Base-by-base conservation (phyloP, 176 grass and related monocot species). In the Luzula sylvatica region DNA sequence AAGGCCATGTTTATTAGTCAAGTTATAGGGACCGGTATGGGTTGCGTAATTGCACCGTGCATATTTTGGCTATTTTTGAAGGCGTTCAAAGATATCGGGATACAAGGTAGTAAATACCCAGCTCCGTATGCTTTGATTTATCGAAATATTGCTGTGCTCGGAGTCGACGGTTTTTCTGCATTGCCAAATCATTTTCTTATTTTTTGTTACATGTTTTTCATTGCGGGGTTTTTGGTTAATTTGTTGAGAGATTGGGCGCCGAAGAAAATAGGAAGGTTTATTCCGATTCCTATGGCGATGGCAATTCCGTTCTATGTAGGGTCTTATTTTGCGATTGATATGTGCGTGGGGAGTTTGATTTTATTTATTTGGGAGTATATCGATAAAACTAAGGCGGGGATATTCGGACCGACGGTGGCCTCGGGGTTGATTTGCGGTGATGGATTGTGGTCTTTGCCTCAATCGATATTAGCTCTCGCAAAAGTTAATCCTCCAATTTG, bases 11-110 rank as follows among this genome's bases (percentile, higher is more conserved):
- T 73, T 11, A 43, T 73, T 13, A 73, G 70, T 48, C 70, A 73
- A 59, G 32, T 73, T 2, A 55, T 65, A 1, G 70, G 70, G n/a
- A 73, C 70, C 0, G 38, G 23, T 3, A 73, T 73, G 70, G 70
- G 70, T 6, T 73, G 70, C 11, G 56, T 73, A 20, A 73, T 65
- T 29, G 48, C 49, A 35, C 70, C 70, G 5, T 55, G 58, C 6
- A 47, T 73, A 9, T 73, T 73, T 43, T 73, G 70, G 70, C 50
- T 73, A 5, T 73, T 73, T 58, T 73, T 45, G 25, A 73, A 73
- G 38, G 58, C 70, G 1, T 73, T 65, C 51, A 56, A 47, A 4
- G 58, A 73, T 22, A 21, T 73, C 2, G 70, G 70, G 7, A 6
- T 27, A 28, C 8, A 11, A 0, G 58, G 15, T 4, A 73, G 49